Percentiles rank a stretch among this genome's conserved stretches.
phyloP scores from a whole-genome alignment of 1,139 yeast species.

The Barnettozyma hawaiiensis region DNA sequence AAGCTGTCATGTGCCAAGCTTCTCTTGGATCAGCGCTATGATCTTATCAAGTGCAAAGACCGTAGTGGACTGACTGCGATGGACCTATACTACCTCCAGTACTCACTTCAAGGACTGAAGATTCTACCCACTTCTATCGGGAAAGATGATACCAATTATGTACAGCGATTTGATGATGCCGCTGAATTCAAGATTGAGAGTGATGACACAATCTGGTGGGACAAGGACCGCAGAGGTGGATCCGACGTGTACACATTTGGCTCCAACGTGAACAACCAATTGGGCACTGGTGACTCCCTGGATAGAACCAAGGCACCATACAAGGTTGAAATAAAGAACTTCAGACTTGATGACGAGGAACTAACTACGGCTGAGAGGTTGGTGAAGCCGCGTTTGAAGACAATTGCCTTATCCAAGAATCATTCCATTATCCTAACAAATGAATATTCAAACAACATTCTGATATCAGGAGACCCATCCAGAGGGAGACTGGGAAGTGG shows the following conservation, averaged over 20 bases:
- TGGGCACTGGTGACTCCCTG: slow-evolving; percentile 67
- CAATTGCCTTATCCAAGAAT: slow-evolving; percentile 46
- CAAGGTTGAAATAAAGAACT: slow-evolving; percentile 29
- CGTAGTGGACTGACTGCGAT: slow-evolving; percentile 61
- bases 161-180: slow-evolving; percentile 14
- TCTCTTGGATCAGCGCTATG: slow-evolving; percentile 35
- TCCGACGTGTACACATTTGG: slow-evolving; percentile 62
- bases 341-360: slow-evolving; percentile 27
- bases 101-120: slow-evolving; percentile 20
- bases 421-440: slow-evolving; percentile 59
- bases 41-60: slow-evolving; percentile 47
- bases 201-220: slow-evolving; percentile 22
- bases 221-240: slow-evolving; percentile 41
- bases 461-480: slow-evolving; percentile 62
- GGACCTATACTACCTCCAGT: slow-evolving; percentile 36
- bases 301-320: slow-evolving; percentile 37
- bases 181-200: slow-evolving; percentile 3
- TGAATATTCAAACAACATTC: slow-evolving; percentile 42
- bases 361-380: slow-evolving; percentile 27
- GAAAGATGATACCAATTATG: slow-evolving; percentile 18
- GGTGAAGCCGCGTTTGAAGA: slow-evolving; percentile 37
- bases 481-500: slow-evolving; percentile 69
- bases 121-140: slow-evolving; percentile 24
- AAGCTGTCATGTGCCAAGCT: slow-evolving; percentile 51
- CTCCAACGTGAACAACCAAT: slow-evolving; percentile 54